Percentiles rank a stretch among this genome's conserved stretches.
Evolutionary conservation across 345 rosid species (phyloP).

Genomic region (Melastoma malabathricum): DNA sequence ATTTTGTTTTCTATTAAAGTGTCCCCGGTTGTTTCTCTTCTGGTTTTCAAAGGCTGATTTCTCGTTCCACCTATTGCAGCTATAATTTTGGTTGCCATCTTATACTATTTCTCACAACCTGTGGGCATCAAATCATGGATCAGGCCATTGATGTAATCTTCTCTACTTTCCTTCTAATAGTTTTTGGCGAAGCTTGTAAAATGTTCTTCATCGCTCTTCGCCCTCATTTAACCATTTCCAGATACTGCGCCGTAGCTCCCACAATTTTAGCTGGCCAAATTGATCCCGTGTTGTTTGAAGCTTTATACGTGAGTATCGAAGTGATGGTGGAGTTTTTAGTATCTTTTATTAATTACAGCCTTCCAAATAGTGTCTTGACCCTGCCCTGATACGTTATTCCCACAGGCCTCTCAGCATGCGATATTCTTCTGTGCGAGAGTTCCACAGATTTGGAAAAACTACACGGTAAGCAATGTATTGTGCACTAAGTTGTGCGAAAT

Average conservation of each 20-base stretch:
- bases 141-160: slow-evolving; percentile 62
- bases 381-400: neutral
- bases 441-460: slow-evolving; percentile 90
- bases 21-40: too few species aligned
- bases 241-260: slow-evolving; percentile 82
- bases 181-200: neutral
- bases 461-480: slow-evolving; percentile 37
- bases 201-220: too few species aligned
- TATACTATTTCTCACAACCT: slow-evolving; percentile 60
- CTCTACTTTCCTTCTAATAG: slow-evolving; percentile 4
- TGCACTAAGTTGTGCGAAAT: neutral
- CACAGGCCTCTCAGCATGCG: slow-evolving; percentile 94
- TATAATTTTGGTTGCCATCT: slow-evolving; percentile 50
- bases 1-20: too few species aligned
- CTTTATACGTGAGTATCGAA: slow-evolving; percentile 58
- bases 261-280: slow-evolving; percentile 72
- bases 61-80: slow-evolving; percentile 24
- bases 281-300: slow-evolving; percentile 75
- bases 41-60: neutral
- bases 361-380: neutral
- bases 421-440: slow-evolving; percentile 82
- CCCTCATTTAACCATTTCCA: slow-evolving; percentile 10
- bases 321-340: neutral
- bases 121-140: slow-evolving; percentile 33
- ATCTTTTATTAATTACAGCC: neutral